Evolutionary conservation across 176 grass and related monocot genomes (phyloP).

Genomic region (Hyparrhenia diplandra): DNA sequence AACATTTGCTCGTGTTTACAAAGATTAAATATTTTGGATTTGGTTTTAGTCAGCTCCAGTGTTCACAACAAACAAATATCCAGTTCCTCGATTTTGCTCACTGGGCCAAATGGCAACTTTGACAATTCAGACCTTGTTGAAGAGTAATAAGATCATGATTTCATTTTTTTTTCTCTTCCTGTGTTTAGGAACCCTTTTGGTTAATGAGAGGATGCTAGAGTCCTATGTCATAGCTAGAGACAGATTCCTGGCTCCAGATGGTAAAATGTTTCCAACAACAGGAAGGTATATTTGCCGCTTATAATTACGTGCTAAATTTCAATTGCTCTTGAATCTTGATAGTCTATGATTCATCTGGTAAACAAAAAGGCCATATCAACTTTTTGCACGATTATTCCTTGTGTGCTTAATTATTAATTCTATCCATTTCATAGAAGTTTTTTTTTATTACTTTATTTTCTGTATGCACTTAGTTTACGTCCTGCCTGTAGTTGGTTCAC

Average conservation of each 20-base stretch:
- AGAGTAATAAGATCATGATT: conserved; percentile 4
- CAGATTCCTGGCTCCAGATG: conserved; percentile 80
- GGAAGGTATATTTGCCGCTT: conserved; percentile 59
- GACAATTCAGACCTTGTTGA: background rate
- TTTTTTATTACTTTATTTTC: background rate
- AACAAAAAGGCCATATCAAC: background rate
- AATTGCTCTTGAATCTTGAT: conserved; percentile 1
- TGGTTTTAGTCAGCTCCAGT: background rate
- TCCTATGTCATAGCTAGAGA: conserved; percentile 97
- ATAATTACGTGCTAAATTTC: background rate
- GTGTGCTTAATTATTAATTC: background rate
- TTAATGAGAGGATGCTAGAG: conserved; percentile 99
- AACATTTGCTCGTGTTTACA: background rate
- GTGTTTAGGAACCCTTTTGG: conserved; percentile 78
- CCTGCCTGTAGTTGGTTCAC: background rate
- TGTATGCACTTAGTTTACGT: background rate
- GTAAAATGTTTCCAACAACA: conserved; percentile 98
- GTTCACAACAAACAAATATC: background rate
- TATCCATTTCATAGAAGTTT: background rate
- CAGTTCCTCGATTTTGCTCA: background rate
- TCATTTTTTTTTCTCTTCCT: background rate
- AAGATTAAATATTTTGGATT: background rate
- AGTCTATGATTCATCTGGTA: background rate
- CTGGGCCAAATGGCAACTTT: background rate
- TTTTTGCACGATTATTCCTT: conserved; percentile 7